Percentiles rank a stretch among this genome's conserved stretches.
Conservation (phyloP, 306 rosid genomes). For the Trifolium pratense region DNA sequence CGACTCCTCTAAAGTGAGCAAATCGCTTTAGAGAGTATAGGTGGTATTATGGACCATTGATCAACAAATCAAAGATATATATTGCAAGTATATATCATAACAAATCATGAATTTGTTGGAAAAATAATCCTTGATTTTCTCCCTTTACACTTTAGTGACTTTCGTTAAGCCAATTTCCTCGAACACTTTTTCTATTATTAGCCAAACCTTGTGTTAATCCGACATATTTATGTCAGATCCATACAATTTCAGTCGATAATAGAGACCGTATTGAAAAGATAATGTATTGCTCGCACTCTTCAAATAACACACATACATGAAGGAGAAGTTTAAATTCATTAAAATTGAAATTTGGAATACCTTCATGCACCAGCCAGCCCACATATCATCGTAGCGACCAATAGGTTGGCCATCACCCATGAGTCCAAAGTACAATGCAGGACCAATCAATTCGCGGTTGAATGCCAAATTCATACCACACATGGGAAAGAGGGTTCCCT, state of each 20-base stretch:
- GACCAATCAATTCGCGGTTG: slow-evolving; percentile 81
- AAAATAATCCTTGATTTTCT: no score
- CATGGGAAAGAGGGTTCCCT: slow-evolving; percentile 85
- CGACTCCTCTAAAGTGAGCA: no score
- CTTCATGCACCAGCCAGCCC: slow-evolving; percentile 98
- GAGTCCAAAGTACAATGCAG: slow-evolving; percentile 92
- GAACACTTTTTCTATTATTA: not conserved
- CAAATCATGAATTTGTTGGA: not conserved
- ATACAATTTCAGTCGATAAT: not conserved
- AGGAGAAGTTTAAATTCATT: not conserved
- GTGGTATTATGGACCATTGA: not conserved
- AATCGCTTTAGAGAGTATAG: not conserved
- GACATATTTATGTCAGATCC: not conserved
- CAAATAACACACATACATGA: not conserved
- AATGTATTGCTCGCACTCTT: not conserved
- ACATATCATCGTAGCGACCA: slow-evolving; percentile 84
- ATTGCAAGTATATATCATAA: no score
- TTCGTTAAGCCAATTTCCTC: no score
- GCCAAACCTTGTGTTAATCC: not conserved
- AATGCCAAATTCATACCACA: slow-evolving; percentile 90
- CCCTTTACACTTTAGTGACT: no score
- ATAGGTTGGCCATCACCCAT: slow-evolving; percentile 92
- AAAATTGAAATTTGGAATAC: slow-evolving; percentile 40
- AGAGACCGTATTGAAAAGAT: not conserved
- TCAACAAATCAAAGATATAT: not conserved